Evolutionary conservation across 176 grass and related monocot species (phyloP).

Genomic region (Puya raimondii): DNA sequence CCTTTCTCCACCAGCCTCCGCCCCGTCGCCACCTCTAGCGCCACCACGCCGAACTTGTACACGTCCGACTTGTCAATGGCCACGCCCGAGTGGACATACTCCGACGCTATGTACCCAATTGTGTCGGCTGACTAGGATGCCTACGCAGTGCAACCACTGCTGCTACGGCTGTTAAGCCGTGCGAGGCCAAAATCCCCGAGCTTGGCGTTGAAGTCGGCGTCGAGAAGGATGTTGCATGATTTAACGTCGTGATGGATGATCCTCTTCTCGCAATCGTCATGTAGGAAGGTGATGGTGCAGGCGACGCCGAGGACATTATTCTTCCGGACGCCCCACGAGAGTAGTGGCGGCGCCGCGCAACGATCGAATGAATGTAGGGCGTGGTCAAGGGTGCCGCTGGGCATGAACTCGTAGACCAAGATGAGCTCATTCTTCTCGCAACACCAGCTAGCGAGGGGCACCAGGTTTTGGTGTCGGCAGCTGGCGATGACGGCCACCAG

Average conservation of each 20-base stretch:
- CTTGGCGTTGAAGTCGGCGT: slow-evolving; percentile 52
- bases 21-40: slow-evolving; percentile 69
- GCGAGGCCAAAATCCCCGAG: slow-evolving; percentile 73
- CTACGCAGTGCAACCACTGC: slow-evolving; percentile 26
- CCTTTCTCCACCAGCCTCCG: slow-evolving; percentile 35
- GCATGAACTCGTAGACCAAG: slow-evolving; percentile 79
- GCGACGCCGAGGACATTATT: slow-evolving; percentile 45
- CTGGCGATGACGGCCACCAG: slow-evolving; percentile 35
- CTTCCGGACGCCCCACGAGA: slow-evolving; percentile 49
- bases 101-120: slow-evolving; percentile 56
- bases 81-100: slow-evolving; percentile 52
- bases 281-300: slow-evolving; percentile 49
- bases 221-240: slow-evolving; percentile 65
- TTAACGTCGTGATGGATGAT: slow-evolving; percentile 72
- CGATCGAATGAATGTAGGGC: slow-evolving; percentile 22
- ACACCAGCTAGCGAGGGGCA: slow-evolving; percentile 47
- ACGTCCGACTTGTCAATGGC: slow-evolving; percentile 60
- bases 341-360: slow-evolving; percentile 6
- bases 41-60: slow-evolving; percentile 90
- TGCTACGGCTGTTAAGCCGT: slow-evolving; percentile 1
- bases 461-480: too few relatives aligned
- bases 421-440: slow-evolving; percentile 45
- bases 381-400: slow-evolving; percentile 51
- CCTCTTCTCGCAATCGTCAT: slow-evolving; percentile 57
- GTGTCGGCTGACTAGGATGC: slow-evolving; percentile 55